Evolutionary conservation across 495 filamentous ascomycete species (phyloP).

Genomic region (Aspergillus wentii): DNA sequence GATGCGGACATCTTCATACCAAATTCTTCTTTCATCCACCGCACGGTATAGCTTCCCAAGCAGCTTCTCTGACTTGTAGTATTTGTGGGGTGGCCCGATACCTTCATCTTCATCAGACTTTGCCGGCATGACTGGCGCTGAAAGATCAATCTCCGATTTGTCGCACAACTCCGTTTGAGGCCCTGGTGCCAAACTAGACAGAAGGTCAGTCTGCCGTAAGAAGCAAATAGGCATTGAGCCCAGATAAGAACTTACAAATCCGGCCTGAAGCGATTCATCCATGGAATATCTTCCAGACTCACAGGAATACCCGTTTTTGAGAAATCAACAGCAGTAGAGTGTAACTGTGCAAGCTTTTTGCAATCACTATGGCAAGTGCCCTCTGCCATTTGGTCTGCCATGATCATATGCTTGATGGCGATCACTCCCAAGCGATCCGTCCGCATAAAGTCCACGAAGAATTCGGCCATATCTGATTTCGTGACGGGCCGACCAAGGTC

Average conservation of each 20-base stretch:
- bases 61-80: conserved; percentile 65
- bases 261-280: conserved; percentile 36
- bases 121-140: conserved; percentile 3
- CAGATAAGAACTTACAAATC: conserved; percentile 40
- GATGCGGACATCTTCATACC: conserved; percentile 37
- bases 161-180: conserved; percentile 50
- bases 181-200: conserved; percentile 53
- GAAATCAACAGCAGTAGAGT: conserved; percentile 78
- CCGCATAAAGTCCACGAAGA: conserved; percentile 78
- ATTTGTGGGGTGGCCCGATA: conserved; percentile 32
- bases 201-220: not conserved
- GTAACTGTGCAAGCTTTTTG: conserved; percentile 58
- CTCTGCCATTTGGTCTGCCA: conserved; percentile 53
- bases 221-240: not conserved
- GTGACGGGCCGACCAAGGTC: conserved; percentile 53
- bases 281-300: conserved; percentile 34
- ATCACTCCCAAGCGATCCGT: conserved; percentile 70
- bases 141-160: conserved; percentile 9
- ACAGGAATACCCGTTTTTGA: conserved; percentile 74
- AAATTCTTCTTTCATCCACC: conserved; percentile 69
- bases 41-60: conserved; percentile 68
- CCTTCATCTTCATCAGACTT: conserved; percentile 49
- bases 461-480: conserved; percentile 61
- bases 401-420: conserved; percentile 57
- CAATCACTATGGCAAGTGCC: conserved; percentile 59